Evolutionary conservation across 257 asterid species (phyloP), one percentile per base, ranked within the genome.

Genomic region (Solanum chiquidenum): DNA sequence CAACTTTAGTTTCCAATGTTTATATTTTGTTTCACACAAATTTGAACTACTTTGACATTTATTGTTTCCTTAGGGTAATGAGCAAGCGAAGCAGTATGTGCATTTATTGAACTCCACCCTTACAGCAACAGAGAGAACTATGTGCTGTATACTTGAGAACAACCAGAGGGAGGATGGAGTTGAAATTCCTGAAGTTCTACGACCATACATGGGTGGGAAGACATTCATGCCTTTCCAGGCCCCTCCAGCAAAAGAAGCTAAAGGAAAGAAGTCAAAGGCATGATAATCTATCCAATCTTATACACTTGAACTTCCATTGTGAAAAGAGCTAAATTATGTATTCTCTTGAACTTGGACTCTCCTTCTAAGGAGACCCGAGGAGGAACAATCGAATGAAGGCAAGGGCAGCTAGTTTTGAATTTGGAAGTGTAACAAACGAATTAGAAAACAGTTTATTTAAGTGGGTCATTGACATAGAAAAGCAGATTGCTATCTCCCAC

Each of bases 21-120:
- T 31, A 46, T 29, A 29, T 82, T 49, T 80, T 80, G 62, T 20
- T 29, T 49, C 20, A 82, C 69, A 80, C 68, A 42, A 79, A 25
- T 79, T 7, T 79, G 37, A 42, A 46, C 29, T 82, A 1, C 10
- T 46, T 21, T 82, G 40, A 82, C 86, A 71, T 66, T 55, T 52
- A 58, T 35, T 86, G 82, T 60, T 77, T 89, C 76, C 92, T 93
- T 95, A 97, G 99, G 90, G 95, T 80, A 94, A 93, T 35, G 98
- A 95, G 23, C 94, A 95, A 90, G 76, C 89, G 6, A 97, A 95
- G 91, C 98, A 95, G 87, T 95, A 95, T 1, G 98, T 95, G 73
- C 99, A 97, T 92, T 87, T 97, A 93, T 89, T 97, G 92, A 97
- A 97, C 92, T 95, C 98, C 14, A 97, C 99, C 6, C 98, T 97